Evolutionary conservation across 768 basidiomycete genomes (phyloP).

Genomic region (Daedalea quercina): DNA sequence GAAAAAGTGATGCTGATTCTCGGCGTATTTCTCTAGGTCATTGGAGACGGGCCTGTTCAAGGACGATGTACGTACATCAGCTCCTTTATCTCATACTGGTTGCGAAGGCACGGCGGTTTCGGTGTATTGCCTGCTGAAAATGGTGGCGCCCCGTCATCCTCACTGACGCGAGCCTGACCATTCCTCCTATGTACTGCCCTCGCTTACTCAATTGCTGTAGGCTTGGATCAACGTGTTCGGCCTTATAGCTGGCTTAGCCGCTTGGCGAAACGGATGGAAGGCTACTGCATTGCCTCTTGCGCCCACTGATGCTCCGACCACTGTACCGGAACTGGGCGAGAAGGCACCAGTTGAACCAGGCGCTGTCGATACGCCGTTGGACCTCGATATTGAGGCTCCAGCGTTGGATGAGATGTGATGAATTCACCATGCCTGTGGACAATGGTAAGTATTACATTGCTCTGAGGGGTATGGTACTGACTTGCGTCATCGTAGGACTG

Average conservation of each 20-base stretch:
- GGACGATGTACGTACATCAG: conserved; percentile 44
- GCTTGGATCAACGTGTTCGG: conserved; percentile 35
- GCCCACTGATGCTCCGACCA: conserved; percentile 1
- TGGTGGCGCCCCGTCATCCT: neutral
- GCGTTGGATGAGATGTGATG: neutral
- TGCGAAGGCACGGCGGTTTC: neutral
- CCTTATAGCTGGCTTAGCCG: conserved; percentile 45
- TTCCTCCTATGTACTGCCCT: conserved; percentile 33
- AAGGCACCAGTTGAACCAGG: neutral
- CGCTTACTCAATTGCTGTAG: conserved; percentile 16
- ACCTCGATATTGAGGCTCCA: neutral
- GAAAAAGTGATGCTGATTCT: neutral
- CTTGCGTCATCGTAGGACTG: too few relatives aligned
- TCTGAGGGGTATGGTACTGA: too few relatives aligned
- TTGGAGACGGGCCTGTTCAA: conserved; percentile 58
- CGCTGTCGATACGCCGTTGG: neutral
- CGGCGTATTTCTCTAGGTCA: conserved; percentile 41
- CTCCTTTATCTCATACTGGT: conserved; percentile 15
- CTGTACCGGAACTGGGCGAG: neutral
- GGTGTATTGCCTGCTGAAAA: neutral
- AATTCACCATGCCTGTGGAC: too few relatives aligned
- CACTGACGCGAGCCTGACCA: neutral
- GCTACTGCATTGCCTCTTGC: conserved; percentile 47
- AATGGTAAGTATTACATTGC: too few relatives aligned
- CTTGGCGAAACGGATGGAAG: conserved; percentile 67